Conservation (phyloP, 768 basidiomycete genomes). For the Hortiboletus campestris region DNA sequence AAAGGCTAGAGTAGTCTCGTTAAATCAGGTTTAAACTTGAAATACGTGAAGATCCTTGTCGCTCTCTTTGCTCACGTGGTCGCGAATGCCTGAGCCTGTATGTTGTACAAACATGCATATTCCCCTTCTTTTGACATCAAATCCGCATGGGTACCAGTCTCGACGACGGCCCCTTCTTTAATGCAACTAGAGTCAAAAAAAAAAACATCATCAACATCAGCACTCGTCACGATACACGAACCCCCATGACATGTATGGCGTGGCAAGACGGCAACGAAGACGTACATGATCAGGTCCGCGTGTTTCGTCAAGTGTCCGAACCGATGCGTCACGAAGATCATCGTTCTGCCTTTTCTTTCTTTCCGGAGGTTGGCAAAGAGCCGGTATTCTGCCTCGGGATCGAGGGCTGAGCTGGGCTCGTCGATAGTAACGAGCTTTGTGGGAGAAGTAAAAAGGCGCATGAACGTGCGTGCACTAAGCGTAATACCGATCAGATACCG, state of each 20-base stretch:
- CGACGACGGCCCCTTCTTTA: slow-evolving; percentile 32
- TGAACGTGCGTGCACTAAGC: slow-evolving; percentile 39
- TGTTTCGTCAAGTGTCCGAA: slow-evolving; percentile 38
- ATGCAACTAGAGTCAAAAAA: slow-evolving; percentile 28
- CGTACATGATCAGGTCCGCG: slow-evolving; percentile 39
- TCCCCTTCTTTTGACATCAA: slow-evolving; percentile 30
- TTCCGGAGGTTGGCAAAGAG: slow-evolving; percentile 30
- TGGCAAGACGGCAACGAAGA: not conserved
- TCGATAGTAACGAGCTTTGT: slow-evolving; percentile 35
- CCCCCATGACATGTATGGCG: not conserved
- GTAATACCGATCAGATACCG: not conserved
- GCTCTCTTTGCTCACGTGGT: not conserved
- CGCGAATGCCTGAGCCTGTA: slow-evolving; percentile 33
- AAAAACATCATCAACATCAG: not conserved
- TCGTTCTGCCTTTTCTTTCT: slow-evolving; percentile 34
- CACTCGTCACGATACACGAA: not conserved
- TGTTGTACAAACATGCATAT: slow-evolving; percentile 33
- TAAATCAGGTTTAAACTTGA: too few relatives aligned
- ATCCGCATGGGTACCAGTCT: slow-evolving; percentile 34
- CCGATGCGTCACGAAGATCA: slow-evolving; percentile 42
- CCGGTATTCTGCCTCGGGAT: slow-evolving; percentile 35
- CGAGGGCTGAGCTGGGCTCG: slow-evolving; percentile 40
- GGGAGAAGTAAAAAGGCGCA: slow-evolving; percentile 34
- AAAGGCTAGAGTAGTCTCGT: too few relatives aligned
- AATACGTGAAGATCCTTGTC: not conserved